Conservation (phyloP, 352 stramenopile species). For the Salisapilia sapeloensis region DNA sequence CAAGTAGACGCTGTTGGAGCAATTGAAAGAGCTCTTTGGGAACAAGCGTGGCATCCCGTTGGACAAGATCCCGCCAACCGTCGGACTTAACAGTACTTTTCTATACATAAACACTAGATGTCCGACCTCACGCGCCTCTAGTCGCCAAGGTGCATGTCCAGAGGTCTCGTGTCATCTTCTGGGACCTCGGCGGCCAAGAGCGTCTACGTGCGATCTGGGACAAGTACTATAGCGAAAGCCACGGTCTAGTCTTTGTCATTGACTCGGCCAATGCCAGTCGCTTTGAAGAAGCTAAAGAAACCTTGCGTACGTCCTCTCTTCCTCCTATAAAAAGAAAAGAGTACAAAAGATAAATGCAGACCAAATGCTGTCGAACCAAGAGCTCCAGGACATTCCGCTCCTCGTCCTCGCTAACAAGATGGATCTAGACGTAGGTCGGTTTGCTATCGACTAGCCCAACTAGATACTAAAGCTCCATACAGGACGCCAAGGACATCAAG, state of each 20-base stretch:
- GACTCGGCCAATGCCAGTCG: slow-evolving; percentile 70
- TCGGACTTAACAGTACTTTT: slow-evolving; percentile 77
- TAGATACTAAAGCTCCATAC: no score
- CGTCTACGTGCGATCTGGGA: slow-evolving; percentile 84
- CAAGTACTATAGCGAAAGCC: slow-evolving; percentile 88
- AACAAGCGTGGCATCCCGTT: slow-evolving; percentile 79
- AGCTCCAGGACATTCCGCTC: slow-evolving; percentile 67
- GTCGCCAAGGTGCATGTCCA: slow-evolving; percentile 71
- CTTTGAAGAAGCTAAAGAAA: slow-evolving; percentile 82
- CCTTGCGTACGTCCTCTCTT: slow-evolving; percentile 30
- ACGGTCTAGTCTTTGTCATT: slow-evolving; percentile 85
- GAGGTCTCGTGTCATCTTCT: slow-evolving; percentile 81
- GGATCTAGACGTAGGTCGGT: slow-evolving; percentile 36
- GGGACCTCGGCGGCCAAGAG: slow-evolving; percentile 84
- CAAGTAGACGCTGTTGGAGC: slow-evolving; percentile 71
- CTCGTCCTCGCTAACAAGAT: slow-evolving; percentile 87
- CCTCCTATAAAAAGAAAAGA: neutral
- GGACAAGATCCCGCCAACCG: slow-evolving; percentile 84
- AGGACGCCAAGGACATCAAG: slow-evolving; percentile 19
- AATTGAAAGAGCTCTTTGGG: slow-evolving; percentile 82
- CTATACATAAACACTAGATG: neutral
- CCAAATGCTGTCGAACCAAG: slow-evolving; percentile 59
- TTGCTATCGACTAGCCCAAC: neutral
- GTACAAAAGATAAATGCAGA: slow-evolving; percentile 11
- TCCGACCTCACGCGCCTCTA: slow-evolving; percentile 4